Percentiles rank a stretch among this genome's conserved stretches.
Evolutionary conservation across 768 basidiomycete species (phyloP).

Genomic region (Rhodotorula diobovata): DNA sequence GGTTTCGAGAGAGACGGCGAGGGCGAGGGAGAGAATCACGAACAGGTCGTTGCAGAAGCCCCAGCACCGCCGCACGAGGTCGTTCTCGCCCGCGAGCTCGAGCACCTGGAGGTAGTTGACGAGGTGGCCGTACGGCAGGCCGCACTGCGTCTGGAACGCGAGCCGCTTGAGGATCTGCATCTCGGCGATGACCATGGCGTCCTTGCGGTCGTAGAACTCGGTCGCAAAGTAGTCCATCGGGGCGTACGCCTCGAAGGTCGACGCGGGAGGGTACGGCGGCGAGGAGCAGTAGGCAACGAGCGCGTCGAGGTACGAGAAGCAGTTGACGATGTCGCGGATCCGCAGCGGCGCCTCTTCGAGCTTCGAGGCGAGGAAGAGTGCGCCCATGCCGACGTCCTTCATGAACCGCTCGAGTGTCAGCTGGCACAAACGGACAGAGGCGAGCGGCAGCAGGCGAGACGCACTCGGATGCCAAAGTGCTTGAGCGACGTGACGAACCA

Average conservation of each 20-base stretch:
- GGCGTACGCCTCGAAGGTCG: slow-evolving; percentile 52
- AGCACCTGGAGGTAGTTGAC: slow-evolving; percentile 90
- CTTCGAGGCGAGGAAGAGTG: slow-evolving; percentile 80
- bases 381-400: slow-evolving; percentile 85
- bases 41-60: slow-evolving; percentile 94
- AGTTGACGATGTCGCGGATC: slow-evolving; percentile 89
- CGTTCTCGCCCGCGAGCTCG: slow-evolving; percentile 68
- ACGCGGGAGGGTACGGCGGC: slow-evolving; percentile 10
- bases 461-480: slow-evolving; percentile 85
- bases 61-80: slow-evolving; percentile 77
- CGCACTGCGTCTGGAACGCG: slow-evolving; percentile 90
- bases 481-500: slow-evolving; percentile 94
- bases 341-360: slow-evolving; percentile 85
- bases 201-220: slow-evolving; percentile 90
- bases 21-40: slow-evolving; percentile 46
- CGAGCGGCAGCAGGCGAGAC: slow-evolving; percentile 44
- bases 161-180: slow-evolving; percentile 96
- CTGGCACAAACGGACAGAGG: background rate
- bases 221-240: slow-evolving; percentile 86
- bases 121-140: slow-evolving; percentile 85
- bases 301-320: slow-evolving; percentile 77
- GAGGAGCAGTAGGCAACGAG: slow-evolving; percentile 26
- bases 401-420: background rate
- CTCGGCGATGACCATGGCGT: slow-evolving; percentile 85
- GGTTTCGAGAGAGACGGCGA: too few species aligned